Percentiles rank a stretch among this genome's conserved stretches.
phyloP scores from a whole-genome alignment of 129 eudicot genomes.

The Flaveria robusta region DNA sequence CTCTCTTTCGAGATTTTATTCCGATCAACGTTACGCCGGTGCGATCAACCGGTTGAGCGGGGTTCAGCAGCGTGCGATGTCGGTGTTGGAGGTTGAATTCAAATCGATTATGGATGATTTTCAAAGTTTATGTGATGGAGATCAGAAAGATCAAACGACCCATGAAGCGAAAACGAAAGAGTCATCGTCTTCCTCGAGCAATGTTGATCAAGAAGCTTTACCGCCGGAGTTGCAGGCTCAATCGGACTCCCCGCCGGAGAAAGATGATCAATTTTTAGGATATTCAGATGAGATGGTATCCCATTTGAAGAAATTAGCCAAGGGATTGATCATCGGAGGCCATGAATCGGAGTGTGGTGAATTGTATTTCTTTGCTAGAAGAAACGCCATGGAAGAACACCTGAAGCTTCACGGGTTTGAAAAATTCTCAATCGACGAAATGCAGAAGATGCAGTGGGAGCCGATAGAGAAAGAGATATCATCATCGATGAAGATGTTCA shows the following conservation, averaged over 20 bases:
- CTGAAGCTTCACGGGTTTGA: constrained; percentile 51
- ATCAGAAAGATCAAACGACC: not conserved
- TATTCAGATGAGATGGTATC: constrained; percentile 50
- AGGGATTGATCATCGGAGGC: constrained; percentile 54
- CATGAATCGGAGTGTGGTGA: constrained; percentile 63
- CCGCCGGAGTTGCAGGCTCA: constrained; percentile 16
- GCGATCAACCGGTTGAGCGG: constrained; percentile 53
- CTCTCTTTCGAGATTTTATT: constrained; percentile 39
- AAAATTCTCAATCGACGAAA: constrained; percentile 68
- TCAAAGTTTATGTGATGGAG: constrained; percentile 31
- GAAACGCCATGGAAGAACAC: constrained; percentile 60
- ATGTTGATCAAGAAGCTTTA: constrained; percentile 20
- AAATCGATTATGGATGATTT: constrained; percentile 54
- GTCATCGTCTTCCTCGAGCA: constrained; percentile 25
- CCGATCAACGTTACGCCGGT: constrained; percentile 34
- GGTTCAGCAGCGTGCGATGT: constrained; percentile 68
- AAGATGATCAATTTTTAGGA: constrained; percentile 38
- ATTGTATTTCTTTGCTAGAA: constrained; percentile 53
- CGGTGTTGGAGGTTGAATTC: constrained; percentile 68
- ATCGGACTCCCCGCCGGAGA: constrained; percentile 18
- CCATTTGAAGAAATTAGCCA: constrained; percentile 42
- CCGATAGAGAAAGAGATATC: constrained; percentile 62
- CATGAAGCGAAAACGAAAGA: constrained; percentile 40
- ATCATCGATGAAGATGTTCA: constrained; percentile 60
- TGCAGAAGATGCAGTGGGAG: constrained; percentile 85